phyloP scores from a whole-genome alignment of 2,329 filamentous ascomycete genomes.

The Kalaharituber pfeilii region DNA sequence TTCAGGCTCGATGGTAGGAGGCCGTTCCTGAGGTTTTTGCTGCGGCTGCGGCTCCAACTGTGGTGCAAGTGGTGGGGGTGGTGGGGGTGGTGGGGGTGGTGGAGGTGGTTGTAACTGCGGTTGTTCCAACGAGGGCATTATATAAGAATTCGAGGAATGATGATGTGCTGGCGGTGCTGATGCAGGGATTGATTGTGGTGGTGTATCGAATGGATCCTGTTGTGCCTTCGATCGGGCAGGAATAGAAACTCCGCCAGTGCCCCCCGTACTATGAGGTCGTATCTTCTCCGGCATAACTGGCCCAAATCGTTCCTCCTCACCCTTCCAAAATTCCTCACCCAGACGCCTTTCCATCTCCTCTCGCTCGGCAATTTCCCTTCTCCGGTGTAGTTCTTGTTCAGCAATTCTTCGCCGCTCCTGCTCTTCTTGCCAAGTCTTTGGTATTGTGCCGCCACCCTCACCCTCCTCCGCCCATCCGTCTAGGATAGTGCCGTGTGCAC shows the following conservation, averaged over 20 bases:
- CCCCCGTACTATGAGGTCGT: not conserved
- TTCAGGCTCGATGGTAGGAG: not conserved
- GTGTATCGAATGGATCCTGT: no score
- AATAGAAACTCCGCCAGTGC: not conserved
- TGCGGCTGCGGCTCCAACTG: not conserved
- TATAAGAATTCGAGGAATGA: not conserved
- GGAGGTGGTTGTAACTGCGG: not conserved
- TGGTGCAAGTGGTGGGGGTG: not conserved
- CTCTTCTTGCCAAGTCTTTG: constrained; percentile 19
- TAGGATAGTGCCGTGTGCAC: constrained; percentile 4
- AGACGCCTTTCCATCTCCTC: constrained; percentile 13
- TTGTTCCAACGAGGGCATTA: not conserved
- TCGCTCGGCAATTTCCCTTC: constrained; percentile 13
- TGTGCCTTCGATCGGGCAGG: not conserved
- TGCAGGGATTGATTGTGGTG: not conserved
- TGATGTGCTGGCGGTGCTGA: not conserved
- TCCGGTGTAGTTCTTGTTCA: constrained; percentile 15
- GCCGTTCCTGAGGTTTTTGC: not conserved
- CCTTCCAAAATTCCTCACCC: constrained; percentile 18
- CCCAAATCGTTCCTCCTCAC: constrained; percentile 8
- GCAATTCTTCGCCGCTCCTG: constrained; percentile 14
- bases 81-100: not conserved
- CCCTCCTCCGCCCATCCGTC: constrained; percentile 13
- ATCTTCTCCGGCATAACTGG: not conserved
- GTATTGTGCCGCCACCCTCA: constrained; percentile 11